phyloP scores from a whole-genome alignment of 106 monocot genomes.

The Triglochin maritima region DNA sequence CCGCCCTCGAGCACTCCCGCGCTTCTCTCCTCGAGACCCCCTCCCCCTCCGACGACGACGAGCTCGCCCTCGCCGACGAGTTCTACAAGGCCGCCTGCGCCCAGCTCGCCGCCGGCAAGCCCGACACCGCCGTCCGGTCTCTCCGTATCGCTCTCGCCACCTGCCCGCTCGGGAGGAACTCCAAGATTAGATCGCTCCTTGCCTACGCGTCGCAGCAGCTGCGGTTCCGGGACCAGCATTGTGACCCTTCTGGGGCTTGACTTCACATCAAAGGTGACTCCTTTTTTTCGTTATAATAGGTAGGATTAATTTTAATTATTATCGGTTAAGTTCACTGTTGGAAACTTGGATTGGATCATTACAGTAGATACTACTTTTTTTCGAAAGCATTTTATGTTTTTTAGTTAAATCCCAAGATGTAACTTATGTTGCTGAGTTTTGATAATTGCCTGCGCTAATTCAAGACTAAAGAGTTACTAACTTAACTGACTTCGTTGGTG shows the following conservation, averaged over 20 bases:
- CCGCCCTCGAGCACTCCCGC: constrained; percentile 38
- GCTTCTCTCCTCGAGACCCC: constrained; percentile 12
- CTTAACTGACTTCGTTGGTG: no score
- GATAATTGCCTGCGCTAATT: no score
- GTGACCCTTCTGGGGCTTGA: neutral
- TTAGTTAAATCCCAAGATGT: no score
- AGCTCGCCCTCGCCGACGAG: constrained; percentile 33
- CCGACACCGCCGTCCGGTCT: constrained; percentile 40
- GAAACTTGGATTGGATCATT: neutral
- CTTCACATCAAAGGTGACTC: neutral
- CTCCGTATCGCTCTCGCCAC: constrained; percentile 40
- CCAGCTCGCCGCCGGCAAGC: constrained; percentile 39
- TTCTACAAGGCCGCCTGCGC: constrained; percentile 56
- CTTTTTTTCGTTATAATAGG: neutral
- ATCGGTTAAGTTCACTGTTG: neutral
- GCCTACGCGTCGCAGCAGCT: constrained; percentile 38
- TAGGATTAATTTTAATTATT: neutral
- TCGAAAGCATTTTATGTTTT: neutral
- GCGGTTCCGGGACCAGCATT: constrained; percentile 5
- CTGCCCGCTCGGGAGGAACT: constrained; percentile 44
- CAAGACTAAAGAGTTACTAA: no score
- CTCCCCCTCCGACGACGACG: neutral
- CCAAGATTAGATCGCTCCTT: constrained; percentile 40
- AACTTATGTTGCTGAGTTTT: no score
- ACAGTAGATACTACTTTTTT: neutral